These are phyloP conservation scores for Ziziphus jujuba DNA, from an alignment of 306 rosid genomes.

Conservation along the genomic window DNA sequence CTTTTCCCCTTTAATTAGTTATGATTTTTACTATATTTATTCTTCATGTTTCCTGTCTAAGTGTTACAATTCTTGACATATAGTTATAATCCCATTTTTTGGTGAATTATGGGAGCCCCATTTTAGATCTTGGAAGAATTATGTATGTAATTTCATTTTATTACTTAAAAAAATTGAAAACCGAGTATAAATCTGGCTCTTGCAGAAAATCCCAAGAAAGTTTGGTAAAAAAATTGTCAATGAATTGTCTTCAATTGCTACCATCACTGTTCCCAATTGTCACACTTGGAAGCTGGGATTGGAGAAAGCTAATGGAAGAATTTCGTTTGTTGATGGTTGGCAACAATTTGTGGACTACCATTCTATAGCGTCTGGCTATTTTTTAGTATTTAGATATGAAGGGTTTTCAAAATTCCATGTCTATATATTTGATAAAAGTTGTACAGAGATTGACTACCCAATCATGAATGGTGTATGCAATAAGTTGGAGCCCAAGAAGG, in stretches of 20 bases:
- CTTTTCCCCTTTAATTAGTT: too few relatives aligned
- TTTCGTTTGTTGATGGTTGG: slow-evolving; percentile 25
- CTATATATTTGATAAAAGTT: slow-evolving; percentile 10
- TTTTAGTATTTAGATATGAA: slow-evolving; percentile 28
- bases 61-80: too few relatives aligned
- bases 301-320: not conserved
- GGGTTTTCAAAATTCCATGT: slow-evolving; percentile 31
- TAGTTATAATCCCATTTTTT: too few relatives aligned
- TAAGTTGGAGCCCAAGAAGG: not conserved
- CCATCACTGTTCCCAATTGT: slow-evolving; percentile 17
- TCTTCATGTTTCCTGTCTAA: too few relatives aligned
- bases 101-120: too few relatives aligned
- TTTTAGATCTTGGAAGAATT: too few relatives aligned
- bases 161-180: too few relatives aligned
- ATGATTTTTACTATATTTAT: too few relatives aligned
- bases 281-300: slow-evolving; percentile 27
- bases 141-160: too few relatives aligned
- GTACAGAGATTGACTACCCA: slow-evolving; percentile 33
- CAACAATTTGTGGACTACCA: slow-evolving; percentile 14
- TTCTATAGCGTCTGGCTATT: slow-evolving; percentile 4
- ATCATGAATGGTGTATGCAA: too few relatives aligned
- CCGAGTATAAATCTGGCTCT: not conserved
- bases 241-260: not conserved
- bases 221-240: slow-evolving; percentile 6
- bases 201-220: slow-evolving; percentile 22